These are phyloP conservation scores for Ganoderma boninense DNA, from an alignment of 1,284 basidiomycete species.

Conservation along the genomic window DNA sequence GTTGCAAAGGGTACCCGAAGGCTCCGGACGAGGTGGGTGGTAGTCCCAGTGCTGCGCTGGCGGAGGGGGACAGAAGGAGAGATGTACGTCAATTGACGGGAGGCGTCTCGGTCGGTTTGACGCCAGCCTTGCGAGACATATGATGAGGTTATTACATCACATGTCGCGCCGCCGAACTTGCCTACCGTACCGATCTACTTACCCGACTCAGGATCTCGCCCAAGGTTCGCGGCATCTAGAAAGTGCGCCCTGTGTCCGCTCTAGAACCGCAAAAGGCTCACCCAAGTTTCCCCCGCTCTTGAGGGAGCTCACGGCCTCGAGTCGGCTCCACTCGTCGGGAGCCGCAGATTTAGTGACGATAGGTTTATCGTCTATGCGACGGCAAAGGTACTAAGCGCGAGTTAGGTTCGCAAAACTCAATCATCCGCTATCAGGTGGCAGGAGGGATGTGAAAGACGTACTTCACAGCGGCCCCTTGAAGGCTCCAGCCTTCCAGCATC, in stretches of 20 bases:
- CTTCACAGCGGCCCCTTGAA: constrained; percentile 5
- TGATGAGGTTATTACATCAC: constrained; percentile 27
- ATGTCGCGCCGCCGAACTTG: constrained; percentile 6
- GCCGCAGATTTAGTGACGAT: not conserved
- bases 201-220: constrained; percentile 9
- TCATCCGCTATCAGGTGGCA: constrained; percentile 14
- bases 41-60: not conserved
- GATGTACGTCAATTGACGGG: not conserved
- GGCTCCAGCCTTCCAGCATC: constrained; percentile 4
- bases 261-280: constrained; percentile 5
- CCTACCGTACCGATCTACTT: constrained; percentile 2
- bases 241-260: constrained; percentile 5
- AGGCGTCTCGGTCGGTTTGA: constrained; percentile 6
- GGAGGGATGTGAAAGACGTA: constrained; percentile 24
- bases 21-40: not conserved
- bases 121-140: constrained; percentile 9
- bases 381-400: not conserved
- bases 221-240: constrained; percentile 20
- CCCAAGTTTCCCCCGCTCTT: not conserved
- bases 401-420: constrained; percentile 14
- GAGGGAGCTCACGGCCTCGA: not conserved
- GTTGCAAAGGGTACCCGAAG: not conserved
- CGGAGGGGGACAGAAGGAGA: not conserved
- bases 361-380: not conserved
- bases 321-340: not conserved